A percentile compares a stretch with the other conserved stretches of the same genome.
phyloP scores from a whole-genome alignment of 257 asterid genomes.

The Nicotiana attenuata region DNA sequence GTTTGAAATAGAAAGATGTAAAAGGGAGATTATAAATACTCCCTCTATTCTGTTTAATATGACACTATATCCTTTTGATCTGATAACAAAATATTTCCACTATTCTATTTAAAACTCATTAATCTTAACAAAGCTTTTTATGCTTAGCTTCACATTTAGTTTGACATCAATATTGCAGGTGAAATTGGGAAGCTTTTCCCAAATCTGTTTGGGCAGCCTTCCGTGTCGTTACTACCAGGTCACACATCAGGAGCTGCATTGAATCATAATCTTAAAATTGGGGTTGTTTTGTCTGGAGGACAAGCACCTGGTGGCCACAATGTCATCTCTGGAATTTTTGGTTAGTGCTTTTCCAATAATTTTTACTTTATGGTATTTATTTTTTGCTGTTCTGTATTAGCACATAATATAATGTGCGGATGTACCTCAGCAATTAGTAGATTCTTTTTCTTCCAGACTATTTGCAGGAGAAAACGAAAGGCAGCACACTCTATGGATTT shows the following conservation, averaged over 20 bases:
- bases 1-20: neutral
- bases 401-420: neutral
- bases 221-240: constrained; percentile 61
- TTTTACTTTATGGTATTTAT: neutral
- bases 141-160: neutral
- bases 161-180: constrained; percentile 35
- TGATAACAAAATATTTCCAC: neutral
- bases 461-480: constrained; percentile 79
- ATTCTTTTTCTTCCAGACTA: constrained; percentile 41
- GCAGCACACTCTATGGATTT: constrained; percentile 88
- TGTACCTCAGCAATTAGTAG: neutral
- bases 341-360: constrained; percentile 24
- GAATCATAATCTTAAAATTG: constrained; percentile 55
- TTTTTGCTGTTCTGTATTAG: neutral
- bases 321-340: constrained; percentile 93
- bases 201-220: constrained; percentile 80
- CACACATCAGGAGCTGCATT: constrained; percentile 28
- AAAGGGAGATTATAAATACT: neutral
- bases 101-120: neutral
- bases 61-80: neutral
- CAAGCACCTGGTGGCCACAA: constrained; percentile 99
- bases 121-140: neutral
- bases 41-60: neutral
- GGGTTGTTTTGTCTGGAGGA: constrained; percentile 93
- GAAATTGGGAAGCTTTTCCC: constrained; percentile 94